phyloP scores from a whole-genome alignment of 345 rosid species.

The Salix suchowensis region DNA sequence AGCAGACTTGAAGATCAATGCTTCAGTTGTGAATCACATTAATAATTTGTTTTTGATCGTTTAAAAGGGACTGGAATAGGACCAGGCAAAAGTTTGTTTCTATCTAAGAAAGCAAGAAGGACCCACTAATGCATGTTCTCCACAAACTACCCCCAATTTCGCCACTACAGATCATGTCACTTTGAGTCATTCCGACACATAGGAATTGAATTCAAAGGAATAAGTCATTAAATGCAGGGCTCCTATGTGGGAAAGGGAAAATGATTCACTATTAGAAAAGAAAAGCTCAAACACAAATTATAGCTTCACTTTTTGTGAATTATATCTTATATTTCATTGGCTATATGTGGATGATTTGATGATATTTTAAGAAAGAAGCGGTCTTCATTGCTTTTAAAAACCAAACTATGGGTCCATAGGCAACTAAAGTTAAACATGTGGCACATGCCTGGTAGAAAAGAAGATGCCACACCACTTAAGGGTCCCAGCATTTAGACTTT shows the following conservation, averaged over 20 bases:
- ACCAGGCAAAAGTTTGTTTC: background rate
- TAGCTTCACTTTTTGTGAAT: background rate
- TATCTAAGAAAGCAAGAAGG: constrained; percentile 7
- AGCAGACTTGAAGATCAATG: background rate
- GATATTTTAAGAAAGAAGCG: background rate
- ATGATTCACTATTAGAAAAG: background rate
- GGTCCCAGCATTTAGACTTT: constrained; percentile 11
- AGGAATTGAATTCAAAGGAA: constrained; percentile 3
- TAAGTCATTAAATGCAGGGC: background rate
- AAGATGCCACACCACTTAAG: constrained; percentile 11
- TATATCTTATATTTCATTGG: background rate
- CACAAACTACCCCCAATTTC: background rate
- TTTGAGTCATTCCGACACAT: constrained; percentile 15
- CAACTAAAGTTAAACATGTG: constrained; percentile 13
- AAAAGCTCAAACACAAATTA: background rate
- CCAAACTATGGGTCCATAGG: background rate
- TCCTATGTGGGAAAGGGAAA: background rate
- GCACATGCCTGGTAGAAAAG: constrained; percentile 24
- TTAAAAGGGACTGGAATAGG: background rate
- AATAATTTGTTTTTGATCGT: background rate
- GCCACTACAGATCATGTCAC: background rate
- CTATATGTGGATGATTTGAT: background rate
- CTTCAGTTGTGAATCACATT: background rate
- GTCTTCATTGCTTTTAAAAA: background rate
- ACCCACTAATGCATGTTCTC: constrained; percentile 8